Conservation (phyloP, 2,329 filamentous ascomycete genomes). For the Paraconiothyrium sp. region DNA sequence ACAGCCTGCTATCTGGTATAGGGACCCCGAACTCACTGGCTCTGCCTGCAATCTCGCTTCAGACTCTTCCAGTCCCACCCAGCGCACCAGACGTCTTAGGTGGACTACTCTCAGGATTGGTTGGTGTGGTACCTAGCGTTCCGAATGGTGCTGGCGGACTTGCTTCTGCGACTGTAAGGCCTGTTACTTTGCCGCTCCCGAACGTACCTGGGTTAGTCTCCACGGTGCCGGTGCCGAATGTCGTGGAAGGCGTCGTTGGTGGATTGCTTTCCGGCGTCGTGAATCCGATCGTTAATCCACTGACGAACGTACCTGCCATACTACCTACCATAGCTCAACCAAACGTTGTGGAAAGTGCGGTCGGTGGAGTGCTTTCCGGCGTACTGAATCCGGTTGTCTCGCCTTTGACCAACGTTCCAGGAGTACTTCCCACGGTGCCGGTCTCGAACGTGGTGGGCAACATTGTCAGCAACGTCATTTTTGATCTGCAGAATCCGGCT, state of each 20-base stretch:
- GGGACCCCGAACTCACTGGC: not conserved
- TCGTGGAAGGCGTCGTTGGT: not conserved
- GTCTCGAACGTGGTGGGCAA: not conserved
- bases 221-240: not conserved
- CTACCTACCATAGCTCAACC: not conserved
- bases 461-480: not conserved
- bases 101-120: not conserved
- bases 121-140: conserved; percentile 1
- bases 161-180: not conserved
- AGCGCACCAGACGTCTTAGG: not conserved
- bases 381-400: not conserved
- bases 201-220: not conserved
- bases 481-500: not conserved
- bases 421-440: not conserved
- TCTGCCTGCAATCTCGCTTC: not conserved
- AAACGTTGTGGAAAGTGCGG: not conserved
- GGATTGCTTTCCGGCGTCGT: not conserved
- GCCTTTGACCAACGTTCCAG: not conserved
- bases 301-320: not conserved
- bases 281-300: not conserved
- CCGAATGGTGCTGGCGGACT: not conserved
- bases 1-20: not conserved
- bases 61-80: not conserved
- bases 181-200: not conserved
- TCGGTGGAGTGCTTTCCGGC: not conserved